phyloP scores from a whole-genome alignment of 2,329 filamentous ascomycete genomes.

The Periglandula ipomoeae region DNA sequence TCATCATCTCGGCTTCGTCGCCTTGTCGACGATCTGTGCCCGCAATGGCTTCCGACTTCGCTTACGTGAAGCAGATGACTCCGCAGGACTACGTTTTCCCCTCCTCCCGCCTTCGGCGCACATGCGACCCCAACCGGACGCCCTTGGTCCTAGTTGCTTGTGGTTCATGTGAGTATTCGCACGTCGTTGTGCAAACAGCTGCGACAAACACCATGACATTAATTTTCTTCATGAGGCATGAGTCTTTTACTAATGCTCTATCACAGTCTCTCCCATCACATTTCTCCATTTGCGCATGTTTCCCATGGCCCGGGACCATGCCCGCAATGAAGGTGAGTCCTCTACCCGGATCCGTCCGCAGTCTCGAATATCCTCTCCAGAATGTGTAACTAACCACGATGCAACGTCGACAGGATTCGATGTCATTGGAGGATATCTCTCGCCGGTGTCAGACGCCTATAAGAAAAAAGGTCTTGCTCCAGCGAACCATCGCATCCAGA shows the following conservation, averaged over 20 bases:
- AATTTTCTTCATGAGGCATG: too few species aligned
- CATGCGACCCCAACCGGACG: conserved; percentile 27
- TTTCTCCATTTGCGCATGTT: conserved; percentile 81
- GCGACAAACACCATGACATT: background rate
- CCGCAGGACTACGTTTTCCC: conserved; percentile 49
- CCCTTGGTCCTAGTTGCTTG: conserved; percentile 36
- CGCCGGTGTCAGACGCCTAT: conserved; percentile 25
- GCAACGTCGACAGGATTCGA: conserved; percentile 47
- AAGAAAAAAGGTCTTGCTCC: conserved; percentile 29
- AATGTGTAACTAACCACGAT: background rate
- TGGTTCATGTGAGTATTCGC: conserved; percentile 40
- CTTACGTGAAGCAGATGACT: conserved; percentile 25
- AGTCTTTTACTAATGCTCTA: background rate
- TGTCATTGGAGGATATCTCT: conserved; percentile 63
- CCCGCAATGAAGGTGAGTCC: conserved; percentile 34
- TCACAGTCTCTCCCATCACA: conserved; percentile 56
- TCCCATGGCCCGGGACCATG: conserved; percentile 75
- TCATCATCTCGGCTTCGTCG: background rate
- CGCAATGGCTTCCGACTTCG: conserved; percentile 21
- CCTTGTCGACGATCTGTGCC: conserved; percentile 3
- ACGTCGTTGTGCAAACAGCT: background rate
- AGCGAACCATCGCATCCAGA: conserved; percentile 40
- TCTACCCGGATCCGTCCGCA: background rate
- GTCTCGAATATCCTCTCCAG: background rate
- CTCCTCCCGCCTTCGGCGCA: conserved; percentile 45